Base-by-base conservation (phyloP, 768 basidiomycete species). In the Amanita brunnescens region DNA sequence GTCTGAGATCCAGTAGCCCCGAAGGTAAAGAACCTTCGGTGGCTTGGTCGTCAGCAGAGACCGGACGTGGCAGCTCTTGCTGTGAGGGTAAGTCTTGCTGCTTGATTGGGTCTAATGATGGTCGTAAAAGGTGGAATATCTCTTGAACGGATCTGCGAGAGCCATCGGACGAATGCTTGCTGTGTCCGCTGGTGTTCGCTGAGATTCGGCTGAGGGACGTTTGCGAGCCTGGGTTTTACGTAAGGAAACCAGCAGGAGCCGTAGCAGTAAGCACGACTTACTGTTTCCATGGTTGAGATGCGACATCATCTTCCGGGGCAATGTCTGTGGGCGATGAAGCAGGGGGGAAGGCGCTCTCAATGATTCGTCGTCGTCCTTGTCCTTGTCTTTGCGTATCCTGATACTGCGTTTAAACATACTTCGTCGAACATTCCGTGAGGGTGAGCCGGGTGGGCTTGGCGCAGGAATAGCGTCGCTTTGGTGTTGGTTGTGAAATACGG, bases 351-450 rank as follows among this genome's bases (percentile, higher is more conserved):
- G 63, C 34, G 70, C 67, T 49, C 61, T 64, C 46, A 57, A 49
- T 41, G 64, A 64, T 42, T 67, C 75, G 54, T 54, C 61, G 42
- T 76, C 71, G 40, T 29, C 26, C 7, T 29, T 29, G 5, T 29
- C 26, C 26, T 29, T 29, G 26, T 75, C 75, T 54, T 70, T 72
- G 13, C 60, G 55, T 5, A 70, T 62, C 6, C 68, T 78, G 3
- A 78, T 74, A 47, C 73, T 62, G 2, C 79, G 74, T 63, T 77
- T 83, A 66, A 83, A 79, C 68, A 82, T 69, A 30, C 65, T 67
- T 40, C 70, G 66, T 47, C 74, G 70, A 32, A 67, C 64, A 55
- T 68, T 64, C 55, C 69, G 78, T 6, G 78, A 76, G 1, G 78
- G 80, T 0, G 79, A 81, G 23, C 64, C 64, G 1, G 78, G 78